These are phyloP conservation scores for Pterocarpus macrocarpus DNA, from an alignment of 306 rosid genomes.

Conservation along the genomic window DNA sequence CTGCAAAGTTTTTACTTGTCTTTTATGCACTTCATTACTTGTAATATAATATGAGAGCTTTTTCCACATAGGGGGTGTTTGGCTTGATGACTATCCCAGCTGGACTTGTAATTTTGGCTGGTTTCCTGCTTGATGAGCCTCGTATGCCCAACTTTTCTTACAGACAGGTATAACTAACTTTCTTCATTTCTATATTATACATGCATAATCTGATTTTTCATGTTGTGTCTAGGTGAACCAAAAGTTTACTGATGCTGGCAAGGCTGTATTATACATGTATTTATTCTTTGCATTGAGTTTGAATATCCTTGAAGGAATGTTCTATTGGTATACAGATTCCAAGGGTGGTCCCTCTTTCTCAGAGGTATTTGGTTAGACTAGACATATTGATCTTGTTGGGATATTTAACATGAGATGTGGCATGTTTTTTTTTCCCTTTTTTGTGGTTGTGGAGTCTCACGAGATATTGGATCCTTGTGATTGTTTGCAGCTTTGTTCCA, in stretches of 20 bases:
- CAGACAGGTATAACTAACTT: constrained; percentile 77
- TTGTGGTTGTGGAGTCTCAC: too few relatives aligned
- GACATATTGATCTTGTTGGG: too few relatives aligned
- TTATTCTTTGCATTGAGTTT: constrained; percentile 81
- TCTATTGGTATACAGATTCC: constrained; percentile 95
- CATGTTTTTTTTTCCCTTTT: too few relatives aligned
- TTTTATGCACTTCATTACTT: constrained; percentile 32
- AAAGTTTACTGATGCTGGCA: constrained; percentile 75
- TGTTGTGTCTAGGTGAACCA: constrained; percentile 68
- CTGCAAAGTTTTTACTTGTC: background rate
- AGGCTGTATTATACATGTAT: constrained; percentile 87
- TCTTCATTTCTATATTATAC: background rate
- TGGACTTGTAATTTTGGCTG: constrained; percentile 75
- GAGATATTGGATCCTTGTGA: constrained; percentile 8
- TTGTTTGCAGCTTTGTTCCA: background rate
- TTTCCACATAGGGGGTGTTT: constrained; percentile 76
- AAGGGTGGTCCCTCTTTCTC: constrained; percentile 85
- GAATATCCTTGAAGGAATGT: constrained; percentile 86
- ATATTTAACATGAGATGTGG: too few relatives aligned
- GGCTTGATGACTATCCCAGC: constrained; percentile 88
- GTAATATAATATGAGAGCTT: constrained; percentile 16
- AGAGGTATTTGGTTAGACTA: constrained; percentile 87
- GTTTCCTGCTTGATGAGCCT: constrained; percentile 80
- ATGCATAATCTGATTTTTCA: constrained; percentile 42
- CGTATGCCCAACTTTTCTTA: constrained; percentile 62